Evolutionary conservation across 176 grass and related monocot genomes (phyloP).

Genomic region (Alopecurus myosuroides): DNA sequence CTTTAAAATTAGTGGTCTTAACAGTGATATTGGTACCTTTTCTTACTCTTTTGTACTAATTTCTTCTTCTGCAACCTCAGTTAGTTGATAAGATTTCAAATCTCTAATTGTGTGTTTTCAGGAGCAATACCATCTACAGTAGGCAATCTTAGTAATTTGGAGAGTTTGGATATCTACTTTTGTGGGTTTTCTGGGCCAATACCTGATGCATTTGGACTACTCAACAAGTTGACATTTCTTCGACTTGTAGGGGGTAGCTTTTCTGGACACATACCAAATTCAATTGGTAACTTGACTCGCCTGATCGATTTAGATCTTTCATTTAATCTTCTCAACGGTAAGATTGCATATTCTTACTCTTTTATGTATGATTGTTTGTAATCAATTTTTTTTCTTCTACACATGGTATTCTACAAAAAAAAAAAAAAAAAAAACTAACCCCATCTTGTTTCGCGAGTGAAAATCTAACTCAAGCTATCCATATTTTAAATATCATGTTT

Average conservation of each 20-base stretch:
- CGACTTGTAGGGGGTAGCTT: background rate
- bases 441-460: too few relatives aligned
- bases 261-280: constrained; percentile 20
- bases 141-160: background rate
- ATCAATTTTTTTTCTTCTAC: too few relatives aligned
- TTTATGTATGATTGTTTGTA: too few relatives aligned
- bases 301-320: background rate
- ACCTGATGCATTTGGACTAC: background rate
- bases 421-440: too few relatives aligned
- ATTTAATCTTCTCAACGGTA: background rate
- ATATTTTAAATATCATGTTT: too few relatives aligned
- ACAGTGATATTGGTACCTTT: background rate
- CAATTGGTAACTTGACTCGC: constrained; percentile 21
- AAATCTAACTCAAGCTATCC: too few relatives aligned
- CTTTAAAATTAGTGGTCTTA: background rate
- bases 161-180: background rate
- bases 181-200: background rate
- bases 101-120: background rate
- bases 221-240: background rate
- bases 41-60: background rate
- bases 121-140: too few relatives aligned
- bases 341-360: background rate
- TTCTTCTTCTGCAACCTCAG: background rate
- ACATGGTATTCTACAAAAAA: too few relatives aligned
- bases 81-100: background rate